These are phyloP conservation scores for Flaveria ramosissima DNA, from an alignment of 129 eudicot species.

Conservation along the genomic window DNA sequence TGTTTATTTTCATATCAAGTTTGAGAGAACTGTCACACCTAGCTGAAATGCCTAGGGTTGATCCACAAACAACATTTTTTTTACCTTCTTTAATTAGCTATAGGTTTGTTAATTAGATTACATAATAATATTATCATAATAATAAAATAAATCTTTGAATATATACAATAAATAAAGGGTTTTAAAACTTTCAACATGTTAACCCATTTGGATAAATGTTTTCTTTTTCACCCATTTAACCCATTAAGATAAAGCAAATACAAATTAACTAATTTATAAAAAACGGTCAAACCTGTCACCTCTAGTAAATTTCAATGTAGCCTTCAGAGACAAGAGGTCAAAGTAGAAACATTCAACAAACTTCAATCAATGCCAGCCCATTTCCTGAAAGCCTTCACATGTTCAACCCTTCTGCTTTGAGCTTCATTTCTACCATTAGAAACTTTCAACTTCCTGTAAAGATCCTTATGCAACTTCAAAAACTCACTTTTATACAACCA, in stretches of 20 bases:
- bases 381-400: slow-evolving; percentile 71
- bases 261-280: background rate
- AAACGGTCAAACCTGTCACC: background rate
- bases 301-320: background rate
- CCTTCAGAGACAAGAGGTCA: slow-evolving; percentile 7
- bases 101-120: too few species aligned
- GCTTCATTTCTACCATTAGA: slow-evolving; percentile 61
- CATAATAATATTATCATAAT: too few species aligned
- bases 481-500: slow-evolving; percentile 65
- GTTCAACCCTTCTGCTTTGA: slow-evolving; percentile 64
- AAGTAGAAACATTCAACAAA: background rate
- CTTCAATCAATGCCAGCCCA: slow-evolving; percentile 57
- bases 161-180: too few species aligned
- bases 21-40: too few species aligned
- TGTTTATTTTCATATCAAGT: too few species aligned
- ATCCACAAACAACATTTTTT: background rate
- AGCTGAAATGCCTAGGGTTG: too few species aligned
- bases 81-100: too few species aligned
- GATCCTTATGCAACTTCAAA: slow-evolving; percentile 66
- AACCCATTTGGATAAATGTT: too few species aligned
- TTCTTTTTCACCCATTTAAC: background rate
- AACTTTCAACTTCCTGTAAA: slow-evolving; percentile 55
- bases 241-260: background rate
- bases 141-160: too few species aligned
- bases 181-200: too few species aligned